phyloP scores from a whole-genome alignment of 129 eudicot species.

The Artemisia annua region DNA sequence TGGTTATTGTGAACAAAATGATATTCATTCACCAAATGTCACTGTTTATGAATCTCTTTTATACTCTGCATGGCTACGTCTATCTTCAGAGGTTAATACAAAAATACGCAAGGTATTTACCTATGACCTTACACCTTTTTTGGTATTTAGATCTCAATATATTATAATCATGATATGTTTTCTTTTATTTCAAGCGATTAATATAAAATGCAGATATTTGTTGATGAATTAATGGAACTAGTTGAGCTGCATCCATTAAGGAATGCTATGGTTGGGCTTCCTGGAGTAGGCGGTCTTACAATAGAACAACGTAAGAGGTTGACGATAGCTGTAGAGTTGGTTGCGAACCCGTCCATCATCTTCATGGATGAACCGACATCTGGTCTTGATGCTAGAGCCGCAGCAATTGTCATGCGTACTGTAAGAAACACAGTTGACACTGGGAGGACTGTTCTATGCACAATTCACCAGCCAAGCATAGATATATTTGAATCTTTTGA shows the following conservation, averaged over 20 bases:
- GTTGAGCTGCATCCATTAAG: slow-evolving; percentile 25
- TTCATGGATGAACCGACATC: slow-evolving; percentile 33
- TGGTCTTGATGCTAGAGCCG: slow-evolving; percentile 31
- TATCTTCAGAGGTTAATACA: slow-evolving; percentile 20
- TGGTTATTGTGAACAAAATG: slow-evolving; percentile 29
- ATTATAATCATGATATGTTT: neutral
- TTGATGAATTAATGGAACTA: slow-evolving; percentile 26
- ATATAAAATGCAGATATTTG: slow-evolving; percentile 13
- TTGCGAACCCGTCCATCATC: slow-evolving; percentile 26
- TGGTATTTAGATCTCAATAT: neutral
- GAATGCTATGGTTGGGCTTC: slow-evolving; percentile 26
- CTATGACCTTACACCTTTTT: neutral
- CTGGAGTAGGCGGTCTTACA: slow-evolving; percentile 28
- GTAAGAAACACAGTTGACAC: slow-evolving; percentile 31
- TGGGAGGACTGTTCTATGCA: slow-evolving; percentile 28
- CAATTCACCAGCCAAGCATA: slow-evolving; percentile 31
- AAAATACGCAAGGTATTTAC: slow-evolving; percentile 24
- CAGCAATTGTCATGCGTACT: slow-evolving; percentile 29
- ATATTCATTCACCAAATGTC: too few relatives aligned
- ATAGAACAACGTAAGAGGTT: slow-evolving; percentile 27
- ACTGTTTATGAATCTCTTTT: slow-evolving; percentile 29
- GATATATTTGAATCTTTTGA: slow-evolving; percentile 31
- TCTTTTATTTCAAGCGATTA: neutral
- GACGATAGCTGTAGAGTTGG: slow-evolving; percentile 28
- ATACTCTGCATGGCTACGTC: slow-evolving; percentile 25